These are phyloP conservation scores for Leptomonas pyrrhocoris DNA, from an alignment of 208 protist species.

Conservation along the genomic window DNA sequence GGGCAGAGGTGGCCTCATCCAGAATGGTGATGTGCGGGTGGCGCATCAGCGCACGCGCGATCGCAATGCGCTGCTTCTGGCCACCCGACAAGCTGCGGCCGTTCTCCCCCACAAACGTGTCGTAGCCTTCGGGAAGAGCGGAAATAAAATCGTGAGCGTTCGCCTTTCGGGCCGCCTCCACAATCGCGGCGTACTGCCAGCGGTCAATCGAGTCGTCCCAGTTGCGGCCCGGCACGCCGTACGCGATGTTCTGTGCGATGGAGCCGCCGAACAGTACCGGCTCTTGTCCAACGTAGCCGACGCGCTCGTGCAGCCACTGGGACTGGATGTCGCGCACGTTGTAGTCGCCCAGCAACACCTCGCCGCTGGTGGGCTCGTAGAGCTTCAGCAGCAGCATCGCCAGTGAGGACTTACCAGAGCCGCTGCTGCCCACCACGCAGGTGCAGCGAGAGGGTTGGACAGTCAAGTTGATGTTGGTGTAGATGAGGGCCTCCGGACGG, in stretches of 20 bases:
- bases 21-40: slow-evolving; percentile 90
- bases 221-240: slow-evolving; percentile 66
- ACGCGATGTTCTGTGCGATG: slow-evolving; percentile 92
- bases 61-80: slow-evolving; percentile 95
- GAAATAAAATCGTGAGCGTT: slow-evolving; percentile 93
- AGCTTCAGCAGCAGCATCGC: slow-evolving; percentile 87
- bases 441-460: slow-evolving; percentile 70
- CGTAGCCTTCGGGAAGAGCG: slow-evolving; percentile 85
- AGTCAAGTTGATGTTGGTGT: slow-evolving; percentile 65
- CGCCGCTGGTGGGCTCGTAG: slow-evolving; percentile 71
- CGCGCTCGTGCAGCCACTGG: slow-evolving; percentile 70
- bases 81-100: slow-evolving; percentile 90
- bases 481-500: slow-evolving; percentile 76
- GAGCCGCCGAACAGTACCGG: slow-evolving; percentile 84
- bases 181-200: slow-evolving; percentile 71
- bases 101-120: slow-evolving; percentile 89
- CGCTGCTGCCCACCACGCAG: slow-evolving; percentile 85
- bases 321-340: slow-evolving; percentile 66
- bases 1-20: slow-evolving; percentile 93
- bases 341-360: slow-evolving; percentile 66
- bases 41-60: slow-evolving; percentile 89
- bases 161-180: slow-evolving; percentile 67
- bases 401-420: slow-evolving; percentile 83
- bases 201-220: slow-evolving; percentile 81
- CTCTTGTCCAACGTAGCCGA: slow-evolving; percentile 90